phyloP scores from a whole-genome alignment of 169 alveolate genomes.

The Sarcocystis neurona region DNA sequence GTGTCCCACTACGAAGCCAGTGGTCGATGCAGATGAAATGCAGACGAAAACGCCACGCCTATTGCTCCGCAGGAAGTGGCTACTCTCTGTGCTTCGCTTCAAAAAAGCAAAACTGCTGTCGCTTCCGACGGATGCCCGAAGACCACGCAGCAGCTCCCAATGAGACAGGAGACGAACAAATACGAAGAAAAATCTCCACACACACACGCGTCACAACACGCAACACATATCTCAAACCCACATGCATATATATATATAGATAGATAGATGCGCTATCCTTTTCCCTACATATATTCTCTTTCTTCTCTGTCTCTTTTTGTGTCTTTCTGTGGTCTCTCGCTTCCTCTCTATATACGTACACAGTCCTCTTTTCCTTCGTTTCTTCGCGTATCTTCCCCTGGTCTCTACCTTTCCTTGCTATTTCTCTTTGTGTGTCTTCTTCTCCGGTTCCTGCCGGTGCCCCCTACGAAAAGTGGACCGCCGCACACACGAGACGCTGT shows the following conservation, averaged over 20 bases:
- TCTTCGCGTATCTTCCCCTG: background rate
- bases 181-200: background rate
- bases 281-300: background rate
- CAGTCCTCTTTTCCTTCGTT: background rate
- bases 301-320: background rate
- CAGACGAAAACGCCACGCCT: no score
- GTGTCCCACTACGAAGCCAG: no score
- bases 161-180: background rate
- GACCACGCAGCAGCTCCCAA: background rate
- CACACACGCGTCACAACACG: background rate
- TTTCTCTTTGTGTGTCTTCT: background rate
- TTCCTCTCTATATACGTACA: background rate
- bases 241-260: background rate
- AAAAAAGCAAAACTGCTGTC: no score
- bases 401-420: background rate
- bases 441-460: no score
- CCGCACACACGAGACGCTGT: no score
- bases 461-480: no score
- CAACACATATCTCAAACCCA: background rate
- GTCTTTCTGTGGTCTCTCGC: background rate
- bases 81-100: no score
- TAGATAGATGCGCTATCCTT: background rate
- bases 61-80: no score
- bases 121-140: background rate
- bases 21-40: no score